Conservation (phyloP, 2,329 filamentous ascomycete genomes). For the Phaeosphaeriaceae sp. region DNA sequence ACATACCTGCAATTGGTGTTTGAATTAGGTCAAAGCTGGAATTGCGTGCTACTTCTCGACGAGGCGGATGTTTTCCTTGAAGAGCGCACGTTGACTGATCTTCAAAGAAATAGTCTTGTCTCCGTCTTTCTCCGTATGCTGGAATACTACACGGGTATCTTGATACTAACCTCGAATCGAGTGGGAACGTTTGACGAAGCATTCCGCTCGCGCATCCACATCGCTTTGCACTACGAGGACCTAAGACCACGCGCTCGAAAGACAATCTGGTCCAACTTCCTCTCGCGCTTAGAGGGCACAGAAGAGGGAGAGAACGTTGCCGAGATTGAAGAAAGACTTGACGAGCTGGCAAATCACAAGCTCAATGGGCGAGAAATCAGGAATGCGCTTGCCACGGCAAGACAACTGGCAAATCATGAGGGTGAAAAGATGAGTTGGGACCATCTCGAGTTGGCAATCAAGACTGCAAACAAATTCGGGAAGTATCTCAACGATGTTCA, state of each 20-base stretch:
- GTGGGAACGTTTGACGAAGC: conserved; percentile 50
- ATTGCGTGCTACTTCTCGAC: conserved; percentile 55
- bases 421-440: conserved; percentile 2
- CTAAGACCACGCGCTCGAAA: conserved; percentile 51
- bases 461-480: not conserved
- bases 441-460: not conserved
- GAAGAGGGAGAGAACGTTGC: conserved; percentile 4
- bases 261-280: conserved; percentile 11
- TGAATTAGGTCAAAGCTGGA: conserved; percentile 15
- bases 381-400: conserved; percentile 13
- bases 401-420: conserved; percentile 17
- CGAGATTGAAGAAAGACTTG: conserved; percentile 6
- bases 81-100: conserved; percentile 42
- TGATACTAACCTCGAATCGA: conserved; percentile 55
- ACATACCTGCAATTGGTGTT: conserved; percentile 10
- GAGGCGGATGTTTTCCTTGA: conserved; percentile 62
- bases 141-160: conserved; percentile 53
- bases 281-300: conserved; percentile 3
- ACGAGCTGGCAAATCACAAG: conserved; percentile 1
- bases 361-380: conserved; percentile 15
- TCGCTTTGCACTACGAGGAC: conserved; percentile 7
- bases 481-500: not conserved
- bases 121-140: conserved; percentile 44
- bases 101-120: conserved; percentile 31
- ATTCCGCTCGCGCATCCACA: conserved; percentile 37